These are phyloP conservation scores for Aspergillus heteromorphus DNA, from an alignment of 495 filamentous ascomycete species.

Conservation along the genomic window DNA sequence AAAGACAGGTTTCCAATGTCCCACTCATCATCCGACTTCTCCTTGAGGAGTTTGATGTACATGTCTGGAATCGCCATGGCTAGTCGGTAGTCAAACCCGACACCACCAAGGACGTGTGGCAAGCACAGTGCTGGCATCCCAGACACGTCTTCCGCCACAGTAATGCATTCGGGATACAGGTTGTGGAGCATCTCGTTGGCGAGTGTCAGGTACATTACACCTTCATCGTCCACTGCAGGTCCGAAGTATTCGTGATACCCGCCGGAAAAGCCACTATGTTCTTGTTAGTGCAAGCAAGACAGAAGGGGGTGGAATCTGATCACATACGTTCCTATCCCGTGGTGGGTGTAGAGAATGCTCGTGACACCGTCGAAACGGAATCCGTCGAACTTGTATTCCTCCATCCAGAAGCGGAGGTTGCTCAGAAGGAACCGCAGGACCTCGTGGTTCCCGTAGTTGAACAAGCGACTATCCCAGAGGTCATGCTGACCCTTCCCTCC, in stretches of 20 bases:
- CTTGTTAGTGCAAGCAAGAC: neutral
- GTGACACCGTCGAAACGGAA: constrained; percentile 98
- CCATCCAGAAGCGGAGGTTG: constrained; percentile 98
- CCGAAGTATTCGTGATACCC: constrained; percentile 99
- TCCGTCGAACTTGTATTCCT: constrained; percentile 93
- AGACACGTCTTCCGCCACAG: constrained; percentile 94
- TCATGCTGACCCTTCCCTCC: constrained; percentile 81
- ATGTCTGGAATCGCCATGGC: constrained; percentile 98
- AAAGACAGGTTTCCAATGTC: constrained; percentile 79
- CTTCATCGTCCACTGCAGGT: constrained; percentile 85
- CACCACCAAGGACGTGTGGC: constrained; percentile 74
- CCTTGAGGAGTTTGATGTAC: constrained; percentile 98
- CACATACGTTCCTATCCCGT: constrained; percentile 95
- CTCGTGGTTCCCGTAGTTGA: constrained; percentile 95
- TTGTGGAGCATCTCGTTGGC: constrained; percentile 94
- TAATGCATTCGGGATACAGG: constrained; percentile 80
- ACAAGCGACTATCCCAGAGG: constrained; percentile 90
- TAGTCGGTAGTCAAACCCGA: constrained; percentile 95
- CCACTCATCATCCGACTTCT: constrained; percentile 88
- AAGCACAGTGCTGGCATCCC: constrained; percentile 96
- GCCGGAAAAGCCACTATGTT: constrained; percentile 81
- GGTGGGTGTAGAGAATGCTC: constrained; percentile 93
- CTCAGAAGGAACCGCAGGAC: constrained; percentile 90
- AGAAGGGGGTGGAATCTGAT: neutral
- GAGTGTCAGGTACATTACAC: constrained; percentile 90